Conservation (phyloP, 1,284 basidiomycete species). For the Neolentinus lepideus region DNA sequence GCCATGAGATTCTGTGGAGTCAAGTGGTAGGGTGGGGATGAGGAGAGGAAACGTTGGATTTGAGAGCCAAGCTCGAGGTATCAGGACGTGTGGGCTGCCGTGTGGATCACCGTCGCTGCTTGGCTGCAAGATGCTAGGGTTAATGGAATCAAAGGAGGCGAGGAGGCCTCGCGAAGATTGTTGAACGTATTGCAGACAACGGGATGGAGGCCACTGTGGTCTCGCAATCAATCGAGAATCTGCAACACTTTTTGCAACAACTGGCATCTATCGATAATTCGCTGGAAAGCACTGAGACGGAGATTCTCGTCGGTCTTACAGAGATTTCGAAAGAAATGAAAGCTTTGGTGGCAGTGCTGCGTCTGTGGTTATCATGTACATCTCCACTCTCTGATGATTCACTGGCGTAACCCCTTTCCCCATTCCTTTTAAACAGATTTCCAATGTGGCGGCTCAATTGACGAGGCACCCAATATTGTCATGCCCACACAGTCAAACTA, state of each 20-base stretch:
- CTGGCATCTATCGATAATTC: not conserved
- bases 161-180: constrained; percentile 37
- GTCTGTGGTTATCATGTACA: constrained; percentile 56
- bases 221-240: constrained; percentile 22
- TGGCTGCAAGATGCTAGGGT: constrained; percentile 73
- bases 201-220: constrained; percentile 33
- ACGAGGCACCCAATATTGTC: constrained; percentile 44
- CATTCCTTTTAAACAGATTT: constrained; percentile 49
- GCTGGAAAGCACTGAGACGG: too few species aligned
- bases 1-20: constrained; percentile 88
- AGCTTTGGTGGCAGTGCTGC: constrained; percentile 41
- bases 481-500: constrained; percentile 15
- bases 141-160: constrained; percentile 63
- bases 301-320: not conserved
- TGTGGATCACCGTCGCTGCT: constrained; percentile 53
- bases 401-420: constrained; percentile 40
- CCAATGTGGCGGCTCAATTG: constrained; percentile 39
- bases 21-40: constrained; percentile 76
- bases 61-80: constrained; percentile 23
- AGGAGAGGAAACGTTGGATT: constrained; percentile 47
- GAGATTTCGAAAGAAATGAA: constrained; percentile 25
- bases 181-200: constrained; percentile 25
- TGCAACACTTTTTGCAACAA: constrained; percentile 21
- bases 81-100: constrained; percentile 29
- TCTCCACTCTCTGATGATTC: constrained; percentile 30